phyloP scores from a whole-genome alignment of 495 filamentous ascomycete species.

The Penicillium odoratum region DNA sequence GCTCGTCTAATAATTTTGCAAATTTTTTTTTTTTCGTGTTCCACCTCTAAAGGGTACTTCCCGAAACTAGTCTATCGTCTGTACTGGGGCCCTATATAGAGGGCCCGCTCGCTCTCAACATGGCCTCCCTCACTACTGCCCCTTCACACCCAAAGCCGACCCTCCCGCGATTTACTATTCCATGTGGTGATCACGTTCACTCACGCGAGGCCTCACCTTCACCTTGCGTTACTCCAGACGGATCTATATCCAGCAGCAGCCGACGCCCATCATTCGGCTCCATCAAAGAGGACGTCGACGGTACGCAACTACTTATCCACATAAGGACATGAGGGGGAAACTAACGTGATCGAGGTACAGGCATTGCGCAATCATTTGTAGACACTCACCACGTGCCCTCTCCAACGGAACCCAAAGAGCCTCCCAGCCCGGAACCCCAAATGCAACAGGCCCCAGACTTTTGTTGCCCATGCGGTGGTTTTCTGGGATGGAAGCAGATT shows the following conservation, averaged over 20 bases:
- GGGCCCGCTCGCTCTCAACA: slow-evolving; percentile 32
- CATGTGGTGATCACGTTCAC: slow-evolving; percentile 29
- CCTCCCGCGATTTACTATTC: slow-evolving; percentile 21
- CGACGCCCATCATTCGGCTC: slow-evolving; percentile 47
- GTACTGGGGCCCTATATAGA: slow-evolving; percentile 38
- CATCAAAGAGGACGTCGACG: slow-evolving; percentile 49
- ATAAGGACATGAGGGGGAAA: background rate
- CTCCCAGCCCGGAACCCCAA: slow-evolving; percentile 39
- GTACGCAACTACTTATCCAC: slow-evolving; percentile 19
- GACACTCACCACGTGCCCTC: slow-evolving; percentile 61
- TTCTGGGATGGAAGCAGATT: slow-evolving; percentile 72
- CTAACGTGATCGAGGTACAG: slow-evolving; percentile 28
- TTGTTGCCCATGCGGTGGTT: slow-evolving; percentile 70
- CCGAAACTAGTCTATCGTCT: slow-evolving; percentile 19
- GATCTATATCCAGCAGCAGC: slow-evolving; percentile 43
- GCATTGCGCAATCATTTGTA: slow-evolving; percentile 71
- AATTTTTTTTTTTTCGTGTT: slow-evolving; percentile 19
- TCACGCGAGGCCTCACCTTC: slow-evolving; percentile 43
- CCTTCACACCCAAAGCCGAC: slow-evolving; percentile 26
- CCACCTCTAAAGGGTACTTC: slow-evolving; percentile 19
- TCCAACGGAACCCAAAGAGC: slow-evolving; percentile 33
- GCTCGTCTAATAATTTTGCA: slow-evolving; percentile 25
- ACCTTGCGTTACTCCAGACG: slow-evolving; percentile 39
- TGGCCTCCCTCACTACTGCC: slow-evolving; percentile 34
- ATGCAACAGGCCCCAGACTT: slow-evolving; percentile 56